Evolutionary conservation across 148 eudicot genomes (phyloP), one percentile per base, ranked within the genome.

Genomic region (Rhododendron griersonianum): DNA sequence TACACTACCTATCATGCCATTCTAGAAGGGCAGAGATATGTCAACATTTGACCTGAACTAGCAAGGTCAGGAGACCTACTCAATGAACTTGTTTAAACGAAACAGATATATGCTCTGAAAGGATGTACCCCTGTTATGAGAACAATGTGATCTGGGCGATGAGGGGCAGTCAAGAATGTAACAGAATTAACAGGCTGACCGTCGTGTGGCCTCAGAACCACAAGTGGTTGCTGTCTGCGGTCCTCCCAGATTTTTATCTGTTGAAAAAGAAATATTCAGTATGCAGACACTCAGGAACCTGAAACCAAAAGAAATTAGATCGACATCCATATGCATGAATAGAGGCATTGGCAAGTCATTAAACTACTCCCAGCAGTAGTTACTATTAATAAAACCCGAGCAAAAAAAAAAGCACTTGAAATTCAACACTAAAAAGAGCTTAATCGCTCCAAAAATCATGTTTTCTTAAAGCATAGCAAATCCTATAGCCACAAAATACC

Each of bases 221-320:
- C 90, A 76, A 95, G 94, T 23, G 99, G 99, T 16, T 50, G 87
- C 14, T 91, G 74, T 91, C 93, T 97, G 67, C 98, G 95, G 76
- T 97, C 99, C 87, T 93, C 98, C 99, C 99, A 97, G 85, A 97
- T 95, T 89, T 97, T 97, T 76, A 97, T 93, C 99, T 97, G 98
- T 75, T 50, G 47, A 83, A 53, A 61, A 88, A 28, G 41, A 33
- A 45, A 69, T 39, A 59, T 48, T 45, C 15, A 69, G 44, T 50
- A 86, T 15, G 21, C 19, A 85, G 13, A 65, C 30, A 81, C 41
- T 50, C 44, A 71, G 67, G 18, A 30, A 67, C 15, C 30, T 78
- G 75, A 44, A 41, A 37, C 23, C 48, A 51, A 76, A 86, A 61
- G 21, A 73, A 67, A 53, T 71, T 15, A 80, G 84, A 51, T 50